phyloP scores from a whole-genome alignment of 2,329 filamentous ascomycete genomes.

The Ilyonectria sp. region DNA sequence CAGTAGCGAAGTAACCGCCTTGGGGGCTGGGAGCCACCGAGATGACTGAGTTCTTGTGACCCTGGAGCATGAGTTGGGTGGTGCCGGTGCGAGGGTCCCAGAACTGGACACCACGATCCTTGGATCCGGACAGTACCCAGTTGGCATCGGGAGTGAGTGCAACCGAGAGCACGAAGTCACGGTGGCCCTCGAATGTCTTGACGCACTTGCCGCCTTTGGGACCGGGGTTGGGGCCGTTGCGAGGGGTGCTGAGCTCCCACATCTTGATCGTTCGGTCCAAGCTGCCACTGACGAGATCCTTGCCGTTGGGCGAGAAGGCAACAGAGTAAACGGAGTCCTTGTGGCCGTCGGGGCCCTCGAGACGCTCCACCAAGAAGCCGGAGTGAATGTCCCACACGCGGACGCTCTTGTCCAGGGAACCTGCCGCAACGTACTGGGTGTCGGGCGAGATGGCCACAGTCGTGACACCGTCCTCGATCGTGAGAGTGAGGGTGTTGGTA shows the following conservation, averaged over 20 bases:
- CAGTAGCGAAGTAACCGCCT: conserved; percentile 92
- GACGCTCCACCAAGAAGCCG: conserved; percentile 89
- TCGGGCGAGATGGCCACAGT: conserved; percentile 98
- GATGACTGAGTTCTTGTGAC: conserved; percentile 99
- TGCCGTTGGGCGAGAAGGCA: conserved; percentile 93
- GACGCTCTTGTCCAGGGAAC: conserved; percentile 97
- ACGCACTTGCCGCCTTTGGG: conserved; percentile 93
- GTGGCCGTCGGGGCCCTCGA: conserved; percentile 94
- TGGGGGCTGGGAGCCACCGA: conserved; percentile 94
- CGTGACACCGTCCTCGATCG: conserved; percentile 96
- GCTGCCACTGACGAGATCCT: conserved; percentile 93
- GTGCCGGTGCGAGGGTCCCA: conserved; percentile 96
- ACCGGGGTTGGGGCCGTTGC: conserved; percentile 75
- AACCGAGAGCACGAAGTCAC: conserved; percentile 97
- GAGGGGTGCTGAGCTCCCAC: conserved; percentile 90
- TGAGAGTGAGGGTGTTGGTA: conserved; percentile 85
- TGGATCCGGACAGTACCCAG: conserved; percentile 98
- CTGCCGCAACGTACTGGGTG: conserved; percentile 93
- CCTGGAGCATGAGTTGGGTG: conserved; percentile 98
- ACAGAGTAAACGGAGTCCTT: conserved; percentile 98
- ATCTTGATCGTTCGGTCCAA: conserved; percentile 99
- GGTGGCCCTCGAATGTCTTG: conserved; percentile 97
- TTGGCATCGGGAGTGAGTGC: conserved; percentile 93
- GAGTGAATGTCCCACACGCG: conserved; percentile 94
- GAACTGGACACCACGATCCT: conserved; percentile 97